Conservation (phyloP, 108 stramenopile species). For the Stephanodiscus triporus region DNA sequence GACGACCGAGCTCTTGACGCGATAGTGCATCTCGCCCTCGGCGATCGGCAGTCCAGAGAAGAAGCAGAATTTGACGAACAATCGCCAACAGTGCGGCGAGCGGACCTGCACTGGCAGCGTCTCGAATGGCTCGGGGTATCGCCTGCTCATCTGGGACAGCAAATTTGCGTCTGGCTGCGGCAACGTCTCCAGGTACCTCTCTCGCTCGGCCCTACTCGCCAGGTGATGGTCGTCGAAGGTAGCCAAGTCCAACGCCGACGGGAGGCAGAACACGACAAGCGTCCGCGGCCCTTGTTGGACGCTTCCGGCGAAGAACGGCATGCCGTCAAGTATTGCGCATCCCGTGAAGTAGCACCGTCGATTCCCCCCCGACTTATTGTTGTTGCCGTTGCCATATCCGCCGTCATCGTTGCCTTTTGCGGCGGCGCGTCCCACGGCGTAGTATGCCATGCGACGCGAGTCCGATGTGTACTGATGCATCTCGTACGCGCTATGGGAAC, state of each 20-base stretch:
- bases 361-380: conserved; percentile 57
- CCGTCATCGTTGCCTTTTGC: conserved; percentile 19
- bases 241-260: conserved; percentile 73
- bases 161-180: conserved; percentile 59
- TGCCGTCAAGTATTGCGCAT: conserved; percentile 61
- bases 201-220: conserved; percentile 16
- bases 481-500: conserved; percentile 50
- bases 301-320: conserved; percentile 84
- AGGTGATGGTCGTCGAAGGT: conserved; percentile 12
- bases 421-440: conserved; percentile 76
- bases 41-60: conserved; percentile 89
- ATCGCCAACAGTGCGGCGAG: conserved; percentile 63
- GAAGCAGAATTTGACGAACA: conserved; percentile 87
- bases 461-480: conserved; percentile 39
- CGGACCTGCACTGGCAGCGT: conserved; percentile 81
- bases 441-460: conserved; percentile 84
- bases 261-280: conserved; percentile 87
- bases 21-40: conserved; percentile 89
- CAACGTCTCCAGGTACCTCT: conserved; percentile 39
- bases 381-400: neutral
- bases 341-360: conserved; percentile 88
- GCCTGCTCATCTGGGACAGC: conserved; percentile 61
- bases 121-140: conserved; percentile 71
- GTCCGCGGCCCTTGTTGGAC: conserved; percentile 84
- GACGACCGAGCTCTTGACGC: conserved; percentile 60